These are phyloP conservation scores for Ophiocordyceps camponoti-saundersi DNA, from an alignment of 2,329 filamentous ascomycete species.

Conservation along the genomic window DNA sequence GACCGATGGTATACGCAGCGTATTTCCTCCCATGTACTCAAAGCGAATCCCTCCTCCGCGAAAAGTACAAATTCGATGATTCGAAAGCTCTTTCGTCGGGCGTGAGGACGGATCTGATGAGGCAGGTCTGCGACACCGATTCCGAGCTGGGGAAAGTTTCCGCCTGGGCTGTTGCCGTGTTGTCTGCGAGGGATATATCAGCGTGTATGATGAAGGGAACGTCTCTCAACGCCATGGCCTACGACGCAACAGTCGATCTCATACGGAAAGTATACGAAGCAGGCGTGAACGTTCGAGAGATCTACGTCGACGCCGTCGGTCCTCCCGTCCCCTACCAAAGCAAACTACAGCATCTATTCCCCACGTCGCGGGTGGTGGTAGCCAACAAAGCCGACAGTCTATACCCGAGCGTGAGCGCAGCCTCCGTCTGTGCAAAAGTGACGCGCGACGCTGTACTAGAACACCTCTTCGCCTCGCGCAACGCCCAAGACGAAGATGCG, in stretches of 20 bases:
- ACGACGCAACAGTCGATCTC: constrained; percentile 76
- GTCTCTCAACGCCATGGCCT: constrained; percentile 82
- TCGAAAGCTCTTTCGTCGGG: constrained; percentile 75
- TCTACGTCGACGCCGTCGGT: constrained; percentile 92
- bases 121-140: constrained; percentile 48
- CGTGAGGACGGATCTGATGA: constrained; percentile 58
- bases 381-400: constrained; percentile 86
- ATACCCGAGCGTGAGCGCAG: constrained; percentile 84
- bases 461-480: constrained; percentile 36
- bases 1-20: constrained; percentile 56
- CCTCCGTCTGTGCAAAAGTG: constrained; percentile 90
- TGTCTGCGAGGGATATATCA: constrained; percentile 72
- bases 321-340: constrained; percentile 69
- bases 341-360: constrained; percentile 71
- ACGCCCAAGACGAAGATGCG: constrained; percentile 12
- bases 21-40: constrained; percentile 60
- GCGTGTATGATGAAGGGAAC: constrained; percentile 53
- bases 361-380: constrained; percentile 56
- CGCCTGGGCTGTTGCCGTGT: constrained; percentile 68
- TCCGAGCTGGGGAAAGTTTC: constrained; percentile 34
- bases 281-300: constrained; percentile 70
- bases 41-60: constrained; percentile 56
- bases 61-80: constrained; percentile 79
- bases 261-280: constrained; percentile 60
- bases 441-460: constrained; percentile 84